Evolutionary conservation across 208 protist genomes (phyloP), one percentile per base, ranked within the genome.

Genomic region (Leptomonas pyrrhocoris): DNA sequence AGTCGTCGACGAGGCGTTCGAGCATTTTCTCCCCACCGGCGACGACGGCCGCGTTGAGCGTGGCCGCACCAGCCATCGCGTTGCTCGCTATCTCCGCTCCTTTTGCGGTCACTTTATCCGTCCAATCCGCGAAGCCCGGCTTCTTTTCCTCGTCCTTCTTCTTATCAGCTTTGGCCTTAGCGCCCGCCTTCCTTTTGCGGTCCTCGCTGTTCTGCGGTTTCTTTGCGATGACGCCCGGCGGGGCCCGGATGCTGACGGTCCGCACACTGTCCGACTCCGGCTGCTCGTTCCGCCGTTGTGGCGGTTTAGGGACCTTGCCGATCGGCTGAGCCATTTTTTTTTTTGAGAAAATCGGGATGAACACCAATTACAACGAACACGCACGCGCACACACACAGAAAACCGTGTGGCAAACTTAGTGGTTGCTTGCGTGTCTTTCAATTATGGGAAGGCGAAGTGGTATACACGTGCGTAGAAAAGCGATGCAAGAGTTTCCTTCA

Each of bases 81-180:
- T 34, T 62, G 12, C 38, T 38, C 23, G 23, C 56, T 38, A 62
- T 49, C 40, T 62, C 56, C 23, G 56, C 56, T 0, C 40, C 40
- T 23, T 62, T 62, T 21, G 56, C 40, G 15, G 60, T 43, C 12
- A 74, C 34, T 49, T 71, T 80, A n/a, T 80, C 57, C 59, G 66
- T 69, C 43, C 58, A 64, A 21, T 42, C 31, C 50, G 42, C 45
- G 27, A 68, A 51, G n/a, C 43, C 53, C 15, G 48, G 19, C 46
- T 65, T 62, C 53, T 68, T 63, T 7, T 74, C 42, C 25, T 45
- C 50, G n/a, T 66, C 31, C 50, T 56, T 53, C 21, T 46, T 25
- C 1, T 53, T 43, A 13, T 64, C n/a, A n/a, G n/a, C 58, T 12
- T 42, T 58, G 21, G 1, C n/a, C 38, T 72, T 45, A 9, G n/a